phyloP scores from a whole-genome alignment of 257 asterid species.

The Nicotiana tomentosiformis region DNA sequence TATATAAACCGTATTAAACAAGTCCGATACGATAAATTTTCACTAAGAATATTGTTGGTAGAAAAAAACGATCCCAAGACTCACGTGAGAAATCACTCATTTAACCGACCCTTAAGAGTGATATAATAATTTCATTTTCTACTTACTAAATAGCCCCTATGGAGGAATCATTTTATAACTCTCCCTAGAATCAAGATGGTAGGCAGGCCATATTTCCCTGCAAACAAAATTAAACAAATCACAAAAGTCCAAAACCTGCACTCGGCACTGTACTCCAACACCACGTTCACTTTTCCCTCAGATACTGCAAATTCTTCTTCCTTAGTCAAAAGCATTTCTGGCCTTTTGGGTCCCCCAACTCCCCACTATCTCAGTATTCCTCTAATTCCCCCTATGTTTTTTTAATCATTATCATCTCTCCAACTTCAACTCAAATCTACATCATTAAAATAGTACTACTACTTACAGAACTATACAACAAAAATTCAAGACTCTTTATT shows the following conservation, averaged over 20 bases:
- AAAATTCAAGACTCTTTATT: background rate
- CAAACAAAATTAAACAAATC: background rate
- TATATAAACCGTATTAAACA: too few relatives aligned
- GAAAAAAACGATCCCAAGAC: background rate
- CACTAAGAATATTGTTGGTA: background rate
- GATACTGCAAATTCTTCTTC: constrained; percentile 3
- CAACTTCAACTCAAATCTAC: constrained; percentile 34
- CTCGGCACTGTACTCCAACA: constrained; percentile 23
- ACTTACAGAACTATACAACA: background rate
- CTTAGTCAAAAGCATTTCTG: constrained; percentile 7
- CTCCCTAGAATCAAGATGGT: background rate
- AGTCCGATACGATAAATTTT: rapidly evolving
- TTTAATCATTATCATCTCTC: constrained; percentile 33
- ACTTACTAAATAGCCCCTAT: too few relatives aligned
- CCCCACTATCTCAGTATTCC: background rate
- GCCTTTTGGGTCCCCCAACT: background rate
- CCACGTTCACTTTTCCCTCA: background rate
- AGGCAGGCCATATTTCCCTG: background rate
- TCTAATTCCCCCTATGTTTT: constrained; percentile 27
- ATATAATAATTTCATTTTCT: too few relatives aligned
- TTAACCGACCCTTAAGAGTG: rapidly evolving
- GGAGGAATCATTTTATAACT: background rate
- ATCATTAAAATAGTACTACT: background rate
- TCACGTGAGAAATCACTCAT: background rate
- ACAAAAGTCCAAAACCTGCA: background rate